Conservation (phyloP, 106 monocot species). For the Chionographis japonica region DNA sequence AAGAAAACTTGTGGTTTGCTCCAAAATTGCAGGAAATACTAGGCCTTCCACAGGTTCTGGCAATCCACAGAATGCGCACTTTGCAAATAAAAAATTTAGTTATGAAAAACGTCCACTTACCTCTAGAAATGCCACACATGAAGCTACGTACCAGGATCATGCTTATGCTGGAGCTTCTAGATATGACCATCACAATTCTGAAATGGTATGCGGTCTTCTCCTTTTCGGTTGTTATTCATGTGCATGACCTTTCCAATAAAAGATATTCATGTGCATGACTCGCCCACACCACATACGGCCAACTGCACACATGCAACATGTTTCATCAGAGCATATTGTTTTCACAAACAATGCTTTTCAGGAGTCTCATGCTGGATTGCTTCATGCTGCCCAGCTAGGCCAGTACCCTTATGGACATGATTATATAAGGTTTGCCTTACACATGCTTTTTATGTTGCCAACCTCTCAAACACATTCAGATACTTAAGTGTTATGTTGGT, state of each 20-base stretch:
- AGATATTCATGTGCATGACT: too few relatives aligned
- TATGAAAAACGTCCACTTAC: slow-evolving; percentile 3
- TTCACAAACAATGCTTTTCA: slow-evolving; percentile 2
- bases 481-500: not conserved
- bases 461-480: not conserved
- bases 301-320: too few relatives aligned
- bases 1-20: too few relatives aligned
- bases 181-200: slow-evolving; percentile 15
- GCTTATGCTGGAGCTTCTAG: slow-evolving; percentile 25
- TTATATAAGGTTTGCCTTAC: slow-evolving; percentile 16
- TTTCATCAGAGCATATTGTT: too few relatives aligned
- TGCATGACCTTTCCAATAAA: too few relatives aligned
- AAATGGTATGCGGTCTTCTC: slow-evolving; percentile 21
- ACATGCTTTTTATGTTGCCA: not conserved
- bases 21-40: too few relatives aligned
- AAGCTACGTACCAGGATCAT: slow-evolving; percentile 6
- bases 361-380: slow-evolving; percentile 52
- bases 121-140: slow-evolving; percentile 12
- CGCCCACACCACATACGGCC: too few relatives aligned
- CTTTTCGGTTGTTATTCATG: too few relatives aligned
- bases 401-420: slow-evolving; percentile 22
- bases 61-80: slow-evolving; percentile 8
- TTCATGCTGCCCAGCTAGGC: slow-evolving; percentile 27
- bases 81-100: not conserved
- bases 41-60: slow-evolving; percentile 6